These are phyloP conservation scores for Danielozyma ontarioensis DNA, from an alignment of 805 yeast genomes.

Conservation along the genomic window DNA sequence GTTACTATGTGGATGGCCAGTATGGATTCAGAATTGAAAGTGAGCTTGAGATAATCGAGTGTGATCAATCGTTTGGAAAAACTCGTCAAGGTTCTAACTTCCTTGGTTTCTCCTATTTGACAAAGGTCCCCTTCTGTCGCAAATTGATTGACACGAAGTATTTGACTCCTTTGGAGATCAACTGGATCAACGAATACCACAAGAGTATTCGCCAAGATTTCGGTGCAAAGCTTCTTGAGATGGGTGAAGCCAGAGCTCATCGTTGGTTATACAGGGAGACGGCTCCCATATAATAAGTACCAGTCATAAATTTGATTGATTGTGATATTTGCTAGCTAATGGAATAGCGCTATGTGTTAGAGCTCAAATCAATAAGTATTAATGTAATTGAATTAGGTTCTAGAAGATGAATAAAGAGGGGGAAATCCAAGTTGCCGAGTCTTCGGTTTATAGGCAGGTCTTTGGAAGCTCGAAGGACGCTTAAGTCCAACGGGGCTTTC, in stretches of 20 bases:
- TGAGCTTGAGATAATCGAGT: conserved; percentile 57
- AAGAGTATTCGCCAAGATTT: conserved; percentile 26
- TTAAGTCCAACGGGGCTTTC: conserved; percentile 12
- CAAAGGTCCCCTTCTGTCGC: conserved; percentile 37
- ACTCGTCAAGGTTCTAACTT: conserved; percentile 28
- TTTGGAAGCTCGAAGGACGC: conserved; percentile 32
- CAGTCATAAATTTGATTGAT: neutral
- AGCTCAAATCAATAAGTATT: neutral
- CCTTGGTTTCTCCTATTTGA: conserved; percentile 35
- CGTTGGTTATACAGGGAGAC: neutral
- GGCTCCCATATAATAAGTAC: neutral
- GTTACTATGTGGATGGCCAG: conserved; percentile 84
- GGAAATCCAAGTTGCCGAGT: conserved; percentile 20
- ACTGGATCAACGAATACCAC: conserved; percentile 39
- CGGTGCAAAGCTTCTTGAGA: conserved; percentile 12
- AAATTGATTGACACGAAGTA: conserved; percentile 29
- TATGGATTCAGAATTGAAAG: conserved; percentile 90
- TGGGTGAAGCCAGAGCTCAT: neutral
- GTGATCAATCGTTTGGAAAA: conserved; percentile 31
- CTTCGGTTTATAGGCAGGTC: conserved; percentile 17
- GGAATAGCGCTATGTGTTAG: neutral
- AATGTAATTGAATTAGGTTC: neutral
- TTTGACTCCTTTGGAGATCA: conserved; percentile 24
- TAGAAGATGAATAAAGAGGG: conserved; percentile 4
- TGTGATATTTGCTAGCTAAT: conserved; percentile 2